These are phyloP conservation scores for Aspergillus ochraceus DNA, from an alignment of 2,329 filamentous ascomycete species.

Conservation along the genomic window DNA sequence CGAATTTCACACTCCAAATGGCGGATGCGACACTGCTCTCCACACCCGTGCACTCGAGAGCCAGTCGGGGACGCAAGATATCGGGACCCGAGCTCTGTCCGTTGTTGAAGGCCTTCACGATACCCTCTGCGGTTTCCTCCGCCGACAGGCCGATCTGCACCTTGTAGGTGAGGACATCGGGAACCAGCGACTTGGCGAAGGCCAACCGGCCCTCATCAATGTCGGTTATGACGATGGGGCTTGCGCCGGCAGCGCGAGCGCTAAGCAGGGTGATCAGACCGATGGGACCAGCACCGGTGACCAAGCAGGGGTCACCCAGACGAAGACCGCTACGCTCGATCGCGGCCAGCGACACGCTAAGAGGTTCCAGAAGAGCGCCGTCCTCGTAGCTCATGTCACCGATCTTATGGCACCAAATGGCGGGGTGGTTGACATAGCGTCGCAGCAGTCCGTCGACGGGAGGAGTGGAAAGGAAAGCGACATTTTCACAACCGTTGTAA, in stretches of 20 bases:
- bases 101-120: constrained; percentile 67
- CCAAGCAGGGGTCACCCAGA: constrained; percentile 81
- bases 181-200: constrained; percentile 82
- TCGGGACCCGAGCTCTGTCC: constrained; percentile 32
- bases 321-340: constrained; percentile 78
- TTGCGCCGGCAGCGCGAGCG: constrained; percentile 80
- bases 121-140: constrained; percentile 69
- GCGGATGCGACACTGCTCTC: constrained; percentile 83
- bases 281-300: constrained; percentile 93
- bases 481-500: constrained; percentile 90
- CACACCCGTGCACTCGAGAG: constrained; percentile 91
- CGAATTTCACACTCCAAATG: constrained; percentile 90
- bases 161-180: constrained; percentile 72
- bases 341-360: constrained; percentile 84
- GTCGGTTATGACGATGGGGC: constrained; percentile 90
- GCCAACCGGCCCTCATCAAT: constrained; percentile 82
- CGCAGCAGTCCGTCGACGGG: constrained; percentile 83
- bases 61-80: constrained; percentile 76
- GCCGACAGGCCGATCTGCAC: constrained; percentile 48
- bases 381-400: constrained; percentile 89
- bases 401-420: constrained; percentile 95
- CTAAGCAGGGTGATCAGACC: constrained; percentile 86
- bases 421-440: constrained; percentile 92
- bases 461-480: constrained; percentile 86
- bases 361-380: constrained; percentile 84